Base-by-base conservation (phyloP, 208 protist genomes). In the Trypanosoma mega region DNA sequence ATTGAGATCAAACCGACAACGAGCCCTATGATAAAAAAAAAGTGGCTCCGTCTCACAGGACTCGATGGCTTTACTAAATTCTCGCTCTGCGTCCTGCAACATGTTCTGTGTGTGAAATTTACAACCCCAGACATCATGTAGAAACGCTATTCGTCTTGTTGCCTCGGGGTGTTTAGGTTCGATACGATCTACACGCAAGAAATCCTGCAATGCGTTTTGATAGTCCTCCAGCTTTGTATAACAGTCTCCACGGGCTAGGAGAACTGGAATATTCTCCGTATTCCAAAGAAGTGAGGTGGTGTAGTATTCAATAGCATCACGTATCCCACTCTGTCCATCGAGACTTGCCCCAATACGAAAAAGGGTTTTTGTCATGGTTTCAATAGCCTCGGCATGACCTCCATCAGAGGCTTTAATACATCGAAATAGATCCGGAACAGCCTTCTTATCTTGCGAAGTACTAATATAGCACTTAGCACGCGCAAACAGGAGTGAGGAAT, bases 201-300 rank as follows among this genome's bases (percentile, higher is more conserved):
- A 96, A 58, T 93, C 89, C 2, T 69, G 57, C 52, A 96, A 69
- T 12, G 85, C 89, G 21, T 79, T 55, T 54, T 90, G 65, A 54
- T 86, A 93, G 44, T 85, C 68, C 68, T 90, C 82, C 39, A 92
- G 45, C 60, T 90, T 89, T 20, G 82, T 70, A 69, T 96, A 96
- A 67, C 89, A 96, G 58, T 93, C 86, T 6, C 76, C 85, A 29
- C 89, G 82, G 2, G 89, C 86, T 57, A 93, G 76, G 30, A 96
- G 66, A 21, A 93, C 90, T 24, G 78, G 76, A 52, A 76, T 72
- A 72, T 96, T 96, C 57, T 93, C 86, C 1, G 72, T 49, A 11
- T 80, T 69, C 90, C 86, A 96, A 64, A 93, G 82, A 55, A 96
- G 80, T 30, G 85, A 93, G 50, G 88, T 84, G n/a, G 85, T 81